Percentiles rank a stretch among this genome's conserved stretches.
These are phyloP conservation scores for Heterobasidion irregulare DNA, from an alignment of 1,284 basidiomycete species.

Conservation along the genomic window DNA sequence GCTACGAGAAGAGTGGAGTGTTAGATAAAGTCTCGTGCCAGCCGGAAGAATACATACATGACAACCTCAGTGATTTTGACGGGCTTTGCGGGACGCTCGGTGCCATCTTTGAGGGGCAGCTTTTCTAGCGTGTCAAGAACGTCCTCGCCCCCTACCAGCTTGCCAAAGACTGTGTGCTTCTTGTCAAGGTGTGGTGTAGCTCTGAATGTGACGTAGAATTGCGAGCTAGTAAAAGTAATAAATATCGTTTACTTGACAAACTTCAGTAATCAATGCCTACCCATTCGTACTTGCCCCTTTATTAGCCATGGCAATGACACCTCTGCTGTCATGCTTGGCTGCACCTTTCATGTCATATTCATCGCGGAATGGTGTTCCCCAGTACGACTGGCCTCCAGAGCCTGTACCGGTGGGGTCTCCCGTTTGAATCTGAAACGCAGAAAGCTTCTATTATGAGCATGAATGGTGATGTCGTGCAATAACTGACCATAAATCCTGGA, in stretches of 20 bases:
- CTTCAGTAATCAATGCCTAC: conserved; percentile 25
- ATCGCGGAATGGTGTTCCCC: conserved; percentile 94
- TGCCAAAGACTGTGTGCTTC: conserved; percentile 95
- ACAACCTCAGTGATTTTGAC: conserved; percentile 73
- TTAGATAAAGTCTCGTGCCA: conserved; percentile 1
- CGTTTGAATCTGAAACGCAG: conserved; percentile 70
- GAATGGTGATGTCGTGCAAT: background rate
- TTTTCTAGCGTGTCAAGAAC: conserved; percentile 82
- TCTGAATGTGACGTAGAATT: conserved; percentile 88
- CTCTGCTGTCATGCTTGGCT: conserved; percentile 77
- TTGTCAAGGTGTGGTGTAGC: conserved; percentile 73
- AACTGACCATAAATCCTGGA: conserved; percentile 89
- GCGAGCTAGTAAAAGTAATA: conserved; percentile 44
- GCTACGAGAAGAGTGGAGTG: conserved; percentile 23
- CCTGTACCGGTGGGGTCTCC: conserved; percentile 97
- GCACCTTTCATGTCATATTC: conserved; percentile 84
- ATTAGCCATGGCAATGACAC: conserved; percentile 87
- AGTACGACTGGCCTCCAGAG: conserved; percentile 86
- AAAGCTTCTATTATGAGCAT: background rate
- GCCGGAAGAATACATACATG: conserved; percentile 42
- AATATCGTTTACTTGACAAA: background rate
- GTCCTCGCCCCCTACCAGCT: conserved; percentile 90
- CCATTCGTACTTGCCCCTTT: conserved; percentile 81
- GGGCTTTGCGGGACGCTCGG: conserved; percentile 79
- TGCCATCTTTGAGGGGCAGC: conserved; percentile 73